Conservation (phyloP, 257 asterid genomes). For the Nicotiana sylvestris region DNA sequence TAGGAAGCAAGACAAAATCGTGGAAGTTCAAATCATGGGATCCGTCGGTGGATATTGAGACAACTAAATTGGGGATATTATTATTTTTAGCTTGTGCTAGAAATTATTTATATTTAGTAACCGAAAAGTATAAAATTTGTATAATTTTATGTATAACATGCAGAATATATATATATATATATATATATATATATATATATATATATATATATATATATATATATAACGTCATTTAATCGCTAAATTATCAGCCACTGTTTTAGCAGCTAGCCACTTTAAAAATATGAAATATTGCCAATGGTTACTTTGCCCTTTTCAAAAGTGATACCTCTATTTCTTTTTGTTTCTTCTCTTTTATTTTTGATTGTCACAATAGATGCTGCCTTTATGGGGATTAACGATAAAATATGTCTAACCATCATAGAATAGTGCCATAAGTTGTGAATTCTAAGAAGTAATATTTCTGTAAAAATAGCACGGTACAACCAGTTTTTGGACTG, state of each 20-base stretch:
- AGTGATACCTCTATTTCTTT: neutral
- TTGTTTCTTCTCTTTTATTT: neutral
- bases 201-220: no score
- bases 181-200: no score
- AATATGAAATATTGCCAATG: neutral
- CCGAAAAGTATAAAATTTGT: no score
- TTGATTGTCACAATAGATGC: neutral
- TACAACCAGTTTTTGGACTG: no score
- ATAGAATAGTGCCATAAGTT: neutral
- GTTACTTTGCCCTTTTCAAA: neutral
- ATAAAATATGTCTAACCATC: neutral
- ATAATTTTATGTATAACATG: no score
- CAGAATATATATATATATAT: no score
- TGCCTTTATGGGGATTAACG: neutral
- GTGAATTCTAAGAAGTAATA: neutral
- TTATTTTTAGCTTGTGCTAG: no score
- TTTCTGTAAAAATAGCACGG: no score
- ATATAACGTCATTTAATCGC: no score
- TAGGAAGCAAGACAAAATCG: neutral
- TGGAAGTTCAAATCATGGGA: neutral
- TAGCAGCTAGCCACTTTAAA: neutral
- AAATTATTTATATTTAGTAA: no score
- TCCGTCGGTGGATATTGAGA: neutral
- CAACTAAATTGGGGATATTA: neutral
- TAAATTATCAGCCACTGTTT: neutral